Conservation (phyloP, 306 rosid genomes). For the Ceratonia siliqua region DNA sequence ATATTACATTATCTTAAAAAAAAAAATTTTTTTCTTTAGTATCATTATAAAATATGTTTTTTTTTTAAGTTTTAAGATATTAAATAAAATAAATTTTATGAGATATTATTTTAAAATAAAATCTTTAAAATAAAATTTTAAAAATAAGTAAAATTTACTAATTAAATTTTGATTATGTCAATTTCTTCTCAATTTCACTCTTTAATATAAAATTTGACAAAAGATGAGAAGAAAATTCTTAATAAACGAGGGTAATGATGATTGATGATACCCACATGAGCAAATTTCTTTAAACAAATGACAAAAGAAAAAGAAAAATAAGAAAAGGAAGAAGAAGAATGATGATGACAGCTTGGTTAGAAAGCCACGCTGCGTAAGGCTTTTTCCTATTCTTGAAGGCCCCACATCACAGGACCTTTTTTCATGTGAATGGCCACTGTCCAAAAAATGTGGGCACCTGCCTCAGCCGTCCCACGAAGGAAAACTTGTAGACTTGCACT, state of each 20-base stretch:
- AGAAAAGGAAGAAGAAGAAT: background rate
- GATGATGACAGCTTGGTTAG: slow-evolving; percentile 48
- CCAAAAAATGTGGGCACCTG: slow-evolving; percentile 12
- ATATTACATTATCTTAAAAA: too few relatives aligned
- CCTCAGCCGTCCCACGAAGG: slow-evolving; percentile 33
- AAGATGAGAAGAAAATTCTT: background rate
- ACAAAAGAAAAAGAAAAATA: slow-evolving; percentile 24
- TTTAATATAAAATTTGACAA: slow-evolving; percentile 6
- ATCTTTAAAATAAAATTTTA: too few relatives aligned
- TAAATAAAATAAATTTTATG: too few relatives aligned
- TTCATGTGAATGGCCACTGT: slow-evolving; percentile 38
- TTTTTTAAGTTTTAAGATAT: too few relatives aligned
- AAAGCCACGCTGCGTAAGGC: slow-evolving; percentile 55
- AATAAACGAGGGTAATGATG: slow-evolving; percentile 51
- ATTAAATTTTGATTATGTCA: too few relatives aligned
- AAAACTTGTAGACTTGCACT: background rate
- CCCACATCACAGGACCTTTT: slow-evolving; percentile 35
- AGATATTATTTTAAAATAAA: too few relatives aligned
- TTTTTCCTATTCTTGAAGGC: slow-evolving; percentile 38
- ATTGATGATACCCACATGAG: slow-evolving; percentile 41
- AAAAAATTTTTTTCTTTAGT: too few relatives aligned
- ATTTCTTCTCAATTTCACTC: too few relatives aligned
- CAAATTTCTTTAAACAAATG: slow-evolving; percentile 36
- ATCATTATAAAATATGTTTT: too few relatives aligned
- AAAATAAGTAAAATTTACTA: too few relatives aligned